Conservation (phyloP, 2,329 filamentous ascomycete genomes). For the Aspergillus unguis region DNA sequence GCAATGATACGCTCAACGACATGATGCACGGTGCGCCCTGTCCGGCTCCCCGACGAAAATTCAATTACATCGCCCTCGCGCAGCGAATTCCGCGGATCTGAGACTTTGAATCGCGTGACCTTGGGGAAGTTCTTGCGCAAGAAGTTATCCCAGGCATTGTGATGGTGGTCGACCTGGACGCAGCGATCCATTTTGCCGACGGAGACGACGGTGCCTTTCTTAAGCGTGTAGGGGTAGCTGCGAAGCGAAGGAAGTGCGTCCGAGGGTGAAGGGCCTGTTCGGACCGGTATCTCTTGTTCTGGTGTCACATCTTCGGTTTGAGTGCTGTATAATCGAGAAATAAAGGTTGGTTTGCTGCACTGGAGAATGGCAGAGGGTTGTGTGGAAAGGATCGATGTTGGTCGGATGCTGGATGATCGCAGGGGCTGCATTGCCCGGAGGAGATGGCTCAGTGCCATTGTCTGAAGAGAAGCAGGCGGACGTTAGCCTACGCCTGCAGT, state of each 20-base stretch:
- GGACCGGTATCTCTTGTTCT: conserved; percentile 1
- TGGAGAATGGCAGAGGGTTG: conserved; percentile 20
- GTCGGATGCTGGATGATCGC: conserved; percentile 26
- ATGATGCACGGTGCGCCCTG: conserved; percentile 38
- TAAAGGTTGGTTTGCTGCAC: conserved; percentile 16
- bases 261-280: conserved; percentile 6
- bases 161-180: conserved; percentile 36
- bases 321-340: conserved; percentile 12
- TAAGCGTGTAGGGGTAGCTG: conserved; percentile 34
- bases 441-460: conserved; percentile 30
- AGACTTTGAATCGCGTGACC: conserved; percentile 33
- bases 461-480: conserved; percentile 1
- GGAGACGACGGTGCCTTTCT: conserved; percentile 40
- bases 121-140: conserved; percentile 39
- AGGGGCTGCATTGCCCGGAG: conserved; percentile 33
- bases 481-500: no score
- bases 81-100: conserved; percentile 41
- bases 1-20: conserved; percentile 44
- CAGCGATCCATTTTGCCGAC: conserved; percentile 43
- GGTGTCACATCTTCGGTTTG: not conserved
- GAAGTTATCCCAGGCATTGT: conserved; percentile 35
- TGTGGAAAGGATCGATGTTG: conserved; percentile 20
- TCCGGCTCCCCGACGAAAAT: conserved; percentile 40
- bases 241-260: conserved; percentile 29
- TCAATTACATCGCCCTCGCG: conserved; percentile 45